Conservation (phyloP, 768 basidiomycete genomes). For the Russula foetens region DNA sequence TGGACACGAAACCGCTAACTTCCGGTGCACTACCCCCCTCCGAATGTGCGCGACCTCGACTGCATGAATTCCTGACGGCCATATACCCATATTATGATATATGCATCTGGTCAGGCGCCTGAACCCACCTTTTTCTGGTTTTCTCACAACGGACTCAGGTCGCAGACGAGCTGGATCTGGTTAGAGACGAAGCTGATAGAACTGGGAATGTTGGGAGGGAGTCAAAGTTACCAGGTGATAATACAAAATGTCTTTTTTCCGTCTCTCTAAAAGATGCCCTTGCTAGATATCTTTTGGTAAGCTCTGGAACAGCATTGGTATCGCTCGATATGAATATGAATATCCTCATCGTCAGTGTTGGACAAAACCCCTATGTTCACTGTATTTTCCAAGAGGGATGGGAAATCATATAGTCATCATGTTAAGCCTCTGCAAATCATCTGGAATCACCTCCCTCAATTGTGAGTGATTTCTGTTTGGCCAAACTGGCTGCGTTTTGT, state of each 20-base stretch:
- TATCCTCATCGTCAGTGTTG: conserved; percentile 45
- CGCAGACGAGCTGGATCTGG: conserved; percentile 86
- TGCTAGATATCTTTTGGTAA: conserved; percentile 18
- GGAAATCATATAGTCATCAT: conserved; percentile 68
- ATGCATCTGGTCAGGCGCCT: conserved; percentile 60
- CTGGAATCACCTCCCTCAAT: conserved; percentile 82
- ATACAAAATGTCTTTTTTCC: not conserved
- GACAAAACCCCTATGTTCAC: conserved; percentile 89
- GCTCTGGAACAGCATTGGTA: not conserved
- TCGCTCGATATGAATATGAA: conserved; percentile 3
- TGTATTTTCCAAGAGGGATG: conserved; percentile 67
- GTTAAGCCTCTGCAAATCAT: conserved; percentile 81
- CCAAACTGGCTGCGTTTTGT: not conserved
- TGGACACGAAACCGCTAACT: conserved; percentile 82
- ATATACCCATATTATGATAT: conserved; percentile 84
- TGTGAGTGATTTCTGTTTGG: conserved; percentile 33
- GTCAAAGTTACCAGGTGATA: conserved; percentile 58
- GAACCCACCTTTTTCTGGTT: not conserved
- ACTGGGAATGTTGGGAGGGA: conserved; percentile 72
- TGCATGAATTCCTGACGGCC: conserved; percentile 78
- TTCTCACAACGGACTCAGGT: conserved; percentile 36
- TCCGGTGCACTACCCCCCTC: conserved; percentile 68
- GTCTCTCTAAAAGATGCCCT: not conserved
- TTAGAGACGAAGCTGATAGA: conserved; percentile 83
- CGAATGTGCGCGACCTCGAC: conserved; percentile 74